phyloP scores from a whole-genome alignment of 371 early-diverging fungal genomes.

The Mucor indicus region DNA sequence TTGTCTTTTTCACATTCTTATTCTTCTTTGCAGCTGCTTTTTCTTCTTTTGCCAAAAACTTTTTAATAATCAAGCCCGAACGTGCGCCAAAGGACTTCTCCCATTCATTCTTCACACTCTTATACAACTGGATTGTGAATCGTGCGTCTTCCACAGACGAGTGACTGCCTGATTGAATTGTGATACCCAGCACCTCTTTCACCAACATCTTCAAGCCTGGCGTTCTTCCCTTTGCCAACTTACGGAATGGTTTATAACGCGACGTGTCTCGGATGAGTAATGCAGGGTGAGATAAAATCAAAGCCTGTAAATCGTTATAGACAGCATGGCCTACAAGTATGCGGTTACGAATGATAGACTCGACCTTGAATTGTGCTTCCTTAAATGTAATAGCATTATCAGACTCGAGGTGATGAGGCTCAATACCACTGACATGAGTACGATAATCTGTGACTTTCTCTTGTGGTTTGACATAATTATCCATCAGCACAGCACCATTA shows the following conservation, averaged over 20 bases:
- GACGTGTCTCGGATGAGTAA: conserved; percentile 83
- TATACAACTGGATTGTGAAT: conserved; percentile 86
- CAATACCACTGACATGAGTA: conserved; percentile 91
- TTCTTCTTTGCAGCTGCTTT: not conserved
- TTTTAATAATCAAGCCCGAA: conserved; percentile 19
- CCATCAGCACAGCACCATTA: conserved; percentile 83
- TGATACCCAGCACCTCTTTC: conserved; percentile 65
- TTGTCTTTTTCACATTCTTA: not conserved
- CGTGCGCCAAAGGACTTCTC: conserved; percentile 55
- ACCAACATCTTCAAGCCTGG: conserved; percentile 81
- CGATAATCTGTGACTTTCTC: conserved; percentile 92
- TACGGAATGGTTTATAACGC: conserved; percentile 70
- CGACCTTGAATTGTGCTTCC: conserved; percentile 75
- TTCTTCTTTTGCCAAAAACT: conserved; percentile 14
- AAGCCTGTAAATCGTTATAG: conserved; percentile 76
- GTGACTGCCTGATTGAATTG: conserved; percentile 88
- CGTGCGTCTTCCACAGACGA: conserved; percentile 92
- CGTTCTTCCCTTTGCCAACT: conserved; percentile 60
- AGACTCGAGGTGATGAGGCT: conserved; percentile 66
- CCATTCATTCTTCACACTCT: conserved; percentile 80
- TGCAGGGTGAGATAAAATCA: conserved; percentile 81
- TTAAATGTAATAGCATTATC: conserved; percentile 67
- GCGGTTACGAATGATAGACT: conserved; percentile 75
- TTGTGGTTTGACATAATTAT: conserved; percentile 79
- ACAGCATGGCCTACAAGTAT: conserved; percentile 92